phyloP scores from a whole-genome alignment of 2,329 filamentous ascomycete species.

The Didymella glomerata region DNA sequence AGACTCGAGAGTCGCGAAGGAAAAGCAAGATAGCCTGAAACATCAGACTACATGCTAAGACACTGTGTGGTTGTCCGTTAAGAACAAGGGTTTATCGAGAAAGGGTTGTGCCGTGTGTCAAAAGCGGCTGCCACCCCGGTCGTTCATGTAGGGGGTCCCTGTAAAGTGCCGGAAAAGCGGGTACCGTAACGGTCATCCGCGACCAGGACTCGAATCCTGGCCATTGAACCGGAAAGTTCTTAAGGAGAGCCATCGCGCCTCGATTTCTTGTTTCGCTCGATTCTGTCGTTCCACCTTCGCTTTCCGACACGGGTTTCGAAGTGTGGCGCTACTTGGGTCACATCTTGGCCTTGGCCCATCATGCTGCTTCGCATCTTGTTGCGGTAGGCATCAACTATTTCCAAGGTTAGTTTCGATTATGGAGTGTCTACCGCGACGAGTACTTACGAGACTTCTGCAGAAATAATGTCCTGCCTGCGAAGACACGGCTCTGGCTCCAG shows the following conservation, averaged over 20 bases:
- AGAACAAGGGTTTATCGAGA: constrained; percentile 36
- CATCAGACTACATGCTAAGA: constrained; percentile 26
- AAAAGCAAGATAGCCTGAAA: constrained; percentile 33
- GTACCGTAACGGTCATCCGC: constrained; percentile 36
- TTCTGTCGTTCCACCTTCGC: constrained; percentile 63
- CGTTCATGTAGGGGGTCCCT: constrained; percentile 44
- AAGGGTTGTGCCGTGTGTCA: constrained; percentile 35
- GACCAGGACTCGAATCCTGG: constrained; percentile 40
- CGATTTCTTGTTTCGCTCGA: constrained; percentile 54
- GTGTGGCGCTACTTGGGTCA: constrained; percentile 77
- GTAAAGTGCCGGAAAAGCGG: constrained; percentile 46
- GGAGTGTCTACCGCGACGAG: background rate
- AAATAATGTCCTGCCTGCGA: constrained; percentile 85
- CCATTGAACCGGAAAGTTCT: constrained; percentile 32
- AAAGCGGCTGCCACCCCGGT: constrained; percentile 44
- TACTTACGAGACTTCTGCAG: constrained; percentile 90
- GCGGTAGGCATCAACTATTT: constrained; percentile 87
- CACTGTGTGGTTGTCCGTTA: constrained; percentile 18
- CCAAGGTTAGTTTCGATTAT: constrained; percentile 34
- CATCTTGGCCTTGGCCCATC: constrained; percentile 78
- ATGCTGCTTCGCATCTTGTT: constrained; percentile 89
- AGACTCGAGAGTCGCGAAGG: constrained; percentile 7
- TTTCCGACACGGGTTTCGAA: constrained; percentile 91
- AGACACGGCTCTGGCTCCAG: constrained; percentile 93
- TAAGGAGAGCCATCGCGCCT: constrained; percentile 51